A percentile compares a stretch with the other conserved stretches of the same genome.
Conservation (phyloP, 495 filamentous ascomycete genomes). For the Gamarada debralockiae region DNA sequence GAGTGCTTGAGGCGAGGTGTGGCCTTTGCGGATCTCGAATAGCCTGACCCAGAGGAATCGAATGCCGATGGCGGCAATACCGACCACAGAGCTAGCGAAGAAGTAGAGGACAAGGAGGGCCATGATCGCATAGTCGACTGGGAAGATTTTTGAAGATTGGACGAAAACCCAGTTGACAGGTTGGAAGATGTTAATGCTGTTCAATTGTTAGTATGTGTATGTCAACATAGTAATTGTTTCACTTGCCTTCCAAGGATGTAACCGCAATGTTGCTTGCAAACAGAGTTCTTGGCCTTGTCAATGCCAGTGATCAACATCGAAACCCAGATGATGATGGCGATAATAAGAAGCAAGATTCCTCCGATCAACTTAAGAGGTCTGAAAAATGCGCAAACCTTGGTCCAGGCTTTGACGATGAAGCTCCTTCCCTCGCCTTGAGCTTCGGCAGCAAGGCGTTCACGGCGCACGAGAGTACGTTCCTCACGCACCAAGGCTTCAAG, state of each 20-base stretch:
- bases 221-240: background rate
- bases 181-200: constrained; percentile 83
- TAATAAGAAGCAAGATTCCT: constrained; percentile 68
- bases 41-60: constrained; percentile 92
- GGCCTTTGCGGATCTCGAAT: constrained; percentile 83
- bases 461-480: constrained; percentile 85
- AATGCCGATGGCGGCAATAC: constrained; percentile 82
- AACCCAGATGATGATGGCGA: constrained; percentile 72
- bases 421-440: constrained; percentile 67
- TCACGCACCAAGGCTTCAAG: constrained; percentile 83
- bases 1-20: constrained; percentile 90
- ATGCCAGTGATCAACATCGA: constrained; percentile 95
- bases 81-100: constrained; percentile 81
- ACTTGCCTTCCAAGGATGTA: constrained; percentile 71
- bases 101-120: constrained; percentile 77
- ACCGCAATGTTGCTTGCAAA: constrained; percentile 87
- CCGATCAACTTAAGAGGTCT: constrained; percentile 83
- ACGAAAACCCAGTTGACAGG: constrained; percentile 91
- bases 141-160: constrained; percentile 76
- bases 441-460: constrained; percentile 82
- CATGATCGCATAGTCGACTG: constrained; percentile 88
- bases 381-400: constrained; percentile 70
- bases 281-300: constrained; percentile 92
- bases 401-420: constrained; percentile 66
- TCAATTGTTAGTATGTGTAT: constrained; percentile 1